A percentile compares a stretch with the other conserved stretches of the same genome.
These are phyloP conservation scores for Quercus gilva DNA, from an alignment of 306 rosid species.

Conservation along the genomic window DNA sequence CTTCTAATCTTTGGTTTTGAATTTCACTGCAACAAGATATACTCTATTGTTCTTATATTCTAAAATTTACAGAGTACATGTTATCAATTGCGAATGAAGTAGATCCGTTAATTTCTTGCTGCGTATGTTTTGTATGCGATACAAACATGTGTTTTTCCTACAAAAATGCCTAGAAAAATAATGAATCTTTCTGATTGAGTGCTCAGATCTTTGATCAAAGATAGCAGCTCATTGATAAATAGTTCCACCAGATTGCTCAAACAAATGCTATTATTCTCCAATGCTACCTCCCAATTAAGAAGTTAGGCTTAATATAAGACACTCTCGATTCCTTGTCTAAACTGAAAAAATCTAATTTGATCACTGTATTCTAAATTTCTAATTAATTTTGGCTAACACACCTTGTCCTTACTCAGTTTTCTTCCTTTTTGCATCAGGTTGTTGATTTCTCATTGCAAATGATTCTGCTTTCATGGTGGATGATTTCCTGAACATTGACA, in stretches of 20 bases:
- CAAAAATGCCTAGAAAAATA: background rate
- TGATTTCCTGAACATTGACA: slow-evolving; percentile 56
- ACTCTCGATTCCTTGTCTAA: slow-evolving; percentile 68
- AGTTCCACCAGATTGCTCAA: background rate
- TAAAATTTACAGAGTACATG: no score
- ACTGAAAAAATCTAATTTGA: slow-evolving; percentile 64
- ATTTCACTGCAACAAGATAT: no score
- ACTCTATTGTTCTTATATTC: no score
- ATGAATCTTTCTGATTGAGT: background rate
- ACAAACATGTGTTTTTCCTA: no score
- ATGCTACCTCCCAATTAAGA: background rate
- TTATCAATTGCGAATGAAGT: no score
- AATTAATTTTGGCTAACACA: slow-evolving; percentile 35
- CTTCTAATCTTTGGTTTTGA: no score
- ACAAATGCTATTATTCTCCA: background rate
- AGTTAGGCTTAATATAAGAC: background rate
- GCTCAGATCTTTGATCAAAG: background rate
- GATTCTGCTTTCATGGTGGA: slow-evolving; percentile 34
- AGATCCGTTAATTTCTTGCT: no score
- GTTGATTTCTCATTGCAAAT: slow-evolving; percentile 34
- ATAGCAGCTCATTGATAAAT: background rate
- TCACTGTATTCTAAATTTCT: slow-evolving; percentile 46
- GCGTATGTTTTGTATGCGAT: no score
- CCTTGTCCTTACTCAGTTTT: slow-evolving; percentile 35
- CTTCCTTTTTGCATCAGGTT: slow-evolving; percentile 46